Base-by-base conservation (phyloP, 1,284 basidiomycete species). In the Agroathelia rolfsii region DNA sequence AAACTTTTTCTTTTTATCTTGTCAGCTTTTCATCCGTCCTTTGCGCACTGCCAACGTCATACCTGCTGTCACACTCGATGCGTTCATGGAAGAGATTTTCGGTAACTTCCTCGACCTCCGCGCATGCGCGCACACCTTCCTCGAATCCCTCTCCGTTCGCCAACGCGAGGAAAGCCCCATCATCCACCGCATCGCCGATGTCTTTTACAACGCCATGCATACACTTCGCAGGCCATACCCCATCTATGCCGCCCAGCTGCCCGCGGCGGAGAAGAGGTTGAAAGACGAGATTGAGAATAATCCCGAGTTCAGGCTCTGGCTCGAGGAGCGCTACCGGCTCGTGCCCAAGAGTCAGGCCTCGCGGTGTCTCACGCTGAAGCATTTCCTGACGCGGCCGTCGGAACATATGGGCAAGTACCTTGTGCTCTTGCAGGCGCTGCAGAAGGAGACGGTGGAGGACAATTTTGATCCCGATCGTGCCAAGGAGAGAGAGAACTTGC, bases 331-430 rank as follows among this genome's bases (percentile, higher is more conserved):
- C 36, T 62, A 63, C 18, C 59, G 68, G 48, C 71, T 80, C 53
- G 69, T 81, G 13, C 64, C 72, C 0, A 68, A 70, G 13, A 66
- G 75, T 40, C 75, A 76, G 13, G 82, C 84, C 30, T 69, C 78
- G 5, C 71, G 83, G 32, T 71, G 84, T n/a, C 66, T 88, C 27
- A 87, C 94, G 43, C 66, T 95, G 40, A 87, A 86, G 44, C 79
- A 88, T 45, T 88, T 92, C 52, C 66, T 96, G 41, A 83, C 79
- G 33, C 71, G 89, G 5, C 89, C 93, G 1, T 76, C 82, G 0
- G 85, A 90, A 40, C 87, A 94, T 51, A 63, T 96, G 8, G 86
- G 92, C 51, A 83, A 87, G 41, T 96, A 96, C 50, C 85, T 88
- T 6, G 74, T 88, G 1, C 65, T 90, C 7, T 65, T 97, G 2